Conservation (phyloP, 2,329 filamentous ascomycete genomes). For the Diaporthe citriasiana region DNA sequence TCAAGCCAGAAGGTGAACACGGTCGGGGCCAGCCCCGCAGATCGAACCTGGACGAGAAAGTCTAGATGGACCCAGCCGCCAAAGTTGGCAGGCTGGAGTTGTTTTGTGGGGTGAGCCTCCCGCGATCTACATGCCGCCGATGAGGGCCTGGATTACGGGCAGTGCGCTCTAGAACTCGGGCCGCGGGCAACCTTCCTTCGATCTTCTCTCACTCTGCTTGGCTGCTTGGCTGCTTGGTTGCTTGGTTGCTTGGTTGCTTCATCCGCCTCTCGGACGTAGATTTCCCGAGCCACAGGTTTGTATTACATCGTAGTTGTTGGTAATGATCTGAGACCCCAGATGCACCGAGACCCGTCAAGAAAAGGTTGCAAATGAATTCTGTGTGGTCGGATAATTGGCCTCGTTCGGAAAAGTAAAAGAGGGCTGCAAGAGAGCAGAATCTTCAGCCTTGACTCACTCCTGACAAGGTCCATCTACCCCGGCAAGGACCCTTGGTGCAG, state of each 20-base stretch:
- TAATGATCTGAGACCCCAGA: neutral
- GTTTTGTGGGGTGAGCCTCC: slow-evolving; percentile 21
- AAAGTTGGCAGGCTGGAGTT: neutral
- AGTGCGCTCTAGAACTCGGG: slow-evolving; percentile 10
- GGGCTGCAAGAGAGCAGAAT: neutral
- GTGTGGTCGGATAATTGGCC: neutral
- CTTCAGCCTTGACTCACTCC: slow-evolving; percentile 18
- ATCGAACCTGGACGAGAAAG: slow-evolving; percentile 29
- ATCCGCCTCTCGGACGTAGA: slow-evolving; percentile 1
- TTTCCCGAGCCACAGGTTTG: slow-evolving; percentile 13
- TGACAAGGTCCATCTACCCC: slow-evolving; percentile 3
- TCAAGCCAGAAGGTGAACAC: slow-evolving; percentile 18
- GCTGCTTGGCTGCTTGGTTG: too few relatives aligned
- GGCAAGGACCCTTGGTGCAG: slow-evolving; percentile 27
- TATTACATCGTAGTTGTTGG: neutral
- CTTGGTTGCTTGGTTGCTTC: neutral
- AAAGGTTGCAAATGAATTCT: neutral
- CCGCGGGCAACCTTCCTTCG: neutral
- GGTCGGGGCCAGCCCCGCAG: slow-evolving; percentile 15
- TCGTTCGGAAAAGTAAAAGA: neutral
- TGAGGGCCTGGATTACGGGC: neutral
- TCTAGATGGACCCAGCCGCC: slow-evolving; percentile 34
- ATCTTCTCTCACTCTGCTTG: neutral
- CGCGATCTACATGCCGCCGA: slow-evolving; percentile 14
- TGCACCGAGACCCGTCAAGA: neutral